These are phyloP conservation scores for Trichosporon faecale DNA, from an alignment of 1,284 basidiomycete species.

Conservation along the genomic window DNA sequence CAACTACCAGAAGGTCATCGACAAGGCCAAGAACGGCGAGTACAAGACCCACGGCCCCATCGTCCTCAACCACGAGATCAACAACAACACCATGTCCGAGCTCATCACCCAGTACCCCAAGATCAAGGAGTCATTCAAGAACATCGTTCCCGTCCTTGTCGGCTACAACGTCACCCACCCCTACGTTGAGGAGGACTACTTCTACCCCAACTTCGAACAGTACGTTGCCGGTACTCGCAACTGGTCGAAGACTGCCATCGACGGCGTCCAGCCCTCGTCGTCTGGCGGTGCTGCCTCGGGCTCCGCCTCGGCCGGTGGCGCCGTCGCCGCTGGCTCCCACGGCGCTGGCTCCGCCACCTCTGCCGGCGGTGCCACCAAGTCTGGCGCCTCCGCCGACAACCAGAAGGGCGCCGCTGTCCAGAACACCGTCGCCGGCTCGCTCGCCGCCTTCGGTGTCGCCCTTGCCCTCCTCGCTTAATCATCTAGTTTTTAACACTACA, in stretches of 20 bases:
- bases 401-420: neutral
- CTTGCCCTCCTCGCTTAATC: constrained; percentile 15
- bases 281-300: neutral
- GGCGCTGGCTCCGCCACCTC: neutral
- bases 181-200: constrained; percentile 53
- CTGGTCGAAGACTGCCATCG: neutral
- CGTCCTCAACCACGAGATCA: constrained; percentile 55
- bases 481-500: neutral
- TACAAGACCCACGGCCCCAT: constrained; percentile 50
- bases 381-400: neutral
- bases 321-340: neutral
- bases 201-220: constrained; percentile 39
- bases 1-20: constrained; percentile 55
- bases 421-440: neutral
- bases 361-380: neutral
- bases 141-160: constrained; percentile 48
- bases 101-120: constrained; percentile 41
- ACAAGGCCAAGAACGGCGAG: constrained; percentile 45
- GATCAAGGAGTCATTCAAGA: constrained; percentile 46
- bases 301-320: neutral
- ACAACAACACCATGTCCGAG: constrained; percentile 51
- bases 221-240: constrained; percentile 25
- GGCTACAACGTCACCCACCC: constrained; percentile 53
- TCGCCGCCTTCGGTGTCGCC: constrained; percentile 6
- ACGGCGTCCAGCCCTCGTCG: neutral